Percentiles rank a stretch among this genome's conserved stretches.
Evolutionary conservation across 1,284 basidiomycete species (phyloP).

Genomic region (Marasmius oreades): DNA sequence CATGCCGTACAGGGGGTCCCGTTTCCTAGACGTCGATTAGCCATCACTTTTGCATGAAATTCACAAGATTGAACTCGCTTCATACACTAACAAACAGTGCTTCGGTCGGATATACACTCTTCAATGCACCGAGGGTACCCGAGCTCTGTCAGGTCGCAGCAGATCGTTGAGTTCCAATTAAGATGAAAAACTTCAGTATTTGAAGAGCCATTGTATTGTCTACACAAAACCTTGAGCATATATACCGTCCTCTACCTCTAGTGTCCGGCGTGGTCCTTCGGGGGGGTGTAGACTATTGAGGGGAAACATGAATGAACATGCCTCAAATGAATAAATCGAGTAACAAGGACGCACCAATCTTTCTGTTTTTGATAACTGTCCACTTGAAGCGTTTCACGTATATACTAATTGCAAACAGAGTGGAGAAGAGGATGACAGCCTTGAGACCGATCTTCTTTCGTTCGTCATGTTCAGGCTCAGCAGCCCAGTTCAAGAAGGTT

Average conservation of each 20-base stretch:
- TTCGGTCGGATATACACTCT: too few relatives aligned
- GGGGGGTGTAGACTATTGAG: constrained; percentile 44
- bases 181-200: constrained; percentile 1
- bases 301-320: constrained; percentile 5
- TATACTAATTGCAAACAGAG: constrained; percentile 77
- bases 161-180: neutral
- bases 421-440: constrained; percentile 87
- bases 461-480: constrained; percentile 98
- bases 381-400: constrained; percentile 97
- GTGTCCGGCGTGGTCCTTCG: constrained; percentile 37
- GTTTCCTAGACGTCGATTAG: too few relatives aligned
- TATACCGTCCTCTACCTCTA: constrained; percentile 26
- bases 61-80: too few relatives aligned
- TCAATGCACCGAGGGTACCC: too few relatives aligned
- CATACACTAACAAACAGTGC: too few relatives aligned
- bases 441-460: constrained; percentile 96
- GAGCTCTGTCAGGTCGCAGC: too few relatives aligned
- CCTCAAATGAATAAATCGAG: neutral
- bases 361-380: constrained; percentile 88
- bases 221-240: neutral
- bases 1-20: too few relatives aligned
- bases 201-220: neutral
- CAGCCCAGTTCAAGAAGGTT: constrained; percentile 92
- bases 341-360: constrained; percentile 64
- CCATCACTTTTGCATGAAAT: too few relatives aligned